These are phyloP conservation scores for Euphorbia celastroides DNA, from an alignment of 441 rosid species.

Conservation along the genomic window DNA sequence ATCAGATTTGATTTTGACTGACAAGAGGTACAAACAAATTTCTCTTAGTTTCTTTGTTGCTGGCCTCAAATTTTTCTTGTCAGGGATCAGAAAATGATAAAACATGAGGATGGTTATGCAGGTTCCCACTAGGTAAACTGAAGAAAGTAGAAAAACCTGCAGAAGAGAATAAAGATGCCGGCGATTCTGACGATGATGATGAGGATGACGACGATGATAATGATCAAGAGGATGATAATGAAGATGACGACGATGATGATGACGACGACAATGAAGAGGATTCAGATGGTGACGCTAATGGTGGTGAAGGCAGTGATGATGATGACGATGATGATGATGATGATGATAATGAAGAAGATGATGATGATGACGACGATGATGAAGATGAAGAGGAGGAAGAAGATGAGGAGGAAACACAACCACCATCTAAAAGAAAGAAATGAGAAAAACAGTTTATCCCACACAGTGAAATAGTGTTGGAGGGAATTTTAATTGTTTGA, in stretches of 20 bases:
- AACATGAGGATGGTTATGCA: slow-evolving; percentile 10
- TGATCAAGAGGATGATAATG: slow-evolving; percentile 16
- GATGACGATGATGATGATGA: slow-evolving; percentile 5
- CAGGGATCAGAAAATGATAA: slow-evolving; percentile 1
- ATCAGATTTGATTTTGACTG: slow-evolving; percentile 2
- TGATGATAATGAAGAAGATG: slow-evolving; percentile 3
- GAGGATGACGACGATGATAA: slow-evolving; percentile 16
- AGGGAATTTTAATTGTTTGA: slow-evolving; percentile 2
- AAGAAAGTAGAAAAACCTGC: slow-evolving; percentile 17
- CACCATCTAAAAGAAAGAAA: slow-evolving; percentile 29
- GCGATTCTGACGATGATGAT: slow-evolving; percentile 20
- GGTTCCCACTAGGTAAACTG: slow-evolving; percentile 21
- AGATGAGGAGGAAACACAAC: slow-evolving; percentile 8
- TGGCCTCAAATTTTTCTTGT: background rate
- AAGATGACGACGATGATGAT: slow-evolving; percentile 7
- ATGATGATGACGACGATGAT: background rate
- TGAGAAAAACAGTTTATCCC: slow-evolving; percentile 2
- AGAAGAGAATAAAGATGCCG: slow-evolving; percentile 22
- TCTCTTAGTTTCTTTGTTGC: background rate
- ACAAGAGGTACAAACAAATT: slow-evolving; percentile 21
- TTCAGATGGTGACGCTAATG: slow-evolving; percentile 1
- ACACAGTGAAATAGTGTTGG: slow-evolving; percentile 4
- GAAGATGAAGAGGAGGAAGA: slow-evolving; percentile 12
- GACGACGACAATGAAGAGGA: slow-evolving; percentile 21
- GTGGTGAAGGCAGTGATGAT: slow-evolving; percentile 6